Evolutionary conservation across 2,329 filamentous ascomycete genomes (phyloP).

Genomic region (Penicillium sp.): DNA sequence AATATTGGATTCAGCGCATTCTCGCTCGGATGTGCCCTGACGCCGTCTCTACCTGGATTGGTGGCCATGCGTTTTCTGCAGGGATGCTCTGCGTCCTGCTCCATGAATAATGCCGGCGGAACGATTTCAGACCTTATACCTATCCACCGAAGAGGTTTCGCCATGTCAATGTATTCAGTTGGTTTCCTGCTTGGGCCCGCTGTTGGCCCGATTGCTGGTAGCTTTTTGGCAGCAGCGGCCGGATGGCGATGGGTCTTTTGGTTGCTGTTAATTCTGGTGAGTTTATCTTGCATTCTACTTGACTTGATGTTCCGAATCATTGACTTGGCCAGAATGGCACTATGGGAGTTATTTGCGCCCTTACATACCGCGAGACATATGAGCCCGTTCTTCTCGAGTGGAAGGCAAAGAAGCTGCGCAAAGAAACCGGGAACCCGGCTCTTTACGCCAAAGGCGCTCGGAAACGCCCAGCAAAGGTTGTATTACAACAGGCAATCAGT

Average conservation of each 20-base stretch:
- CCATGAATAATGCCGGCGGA: conserved; percentile 54
- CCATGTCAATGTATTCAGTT: conserved; percentile 51
- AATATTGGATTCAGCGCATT: conserved; percentile 14
- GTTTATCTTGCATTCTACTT: conserved; percentile 13
- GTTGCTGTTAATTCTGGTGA: conserved; percentile 48
- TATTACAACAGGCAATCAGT: conserved; percentile 3
- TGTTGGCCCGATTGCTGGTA: conserved; percentile 51
- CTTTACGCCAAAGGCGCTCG: not conserved
- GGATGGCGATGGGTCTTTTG: conserved; percentile 58
- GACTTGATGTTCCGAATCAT: not conserved
- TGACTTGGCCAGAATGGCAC: conserved; percentile 44
- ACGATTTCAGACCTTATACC: conserved; percentile 55
- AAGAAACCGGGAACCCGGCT: conserved; percentile 38
- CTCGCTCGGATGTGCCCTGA: conserved; percentile 7
- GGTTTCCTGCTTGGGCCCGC: conserved; percentile 54
- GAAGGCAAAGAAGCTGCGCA: conserved; percentile 41
- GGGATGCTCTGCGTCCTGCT: conserved; percentile 31
- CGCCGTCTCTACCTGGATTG: conserved; percentile 1
- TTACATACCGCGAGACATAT: conserved; percentile 44
- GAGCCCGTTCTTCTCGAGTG: conserved; percentile 41
- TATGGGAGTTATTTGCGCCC: conserved; percentile 55
- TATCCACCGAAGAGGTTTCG: conserved; percentile 49
- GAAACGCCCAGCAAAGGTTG: not conserved
- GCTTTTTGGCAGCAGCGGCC: conserved; percentile 33
- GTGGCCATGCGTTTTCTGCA: conserved; percentile 11